Conservation (phyloP, 2,329 filamentous ascomycete species). For the Neofusicoccum laricinum region DNA sequence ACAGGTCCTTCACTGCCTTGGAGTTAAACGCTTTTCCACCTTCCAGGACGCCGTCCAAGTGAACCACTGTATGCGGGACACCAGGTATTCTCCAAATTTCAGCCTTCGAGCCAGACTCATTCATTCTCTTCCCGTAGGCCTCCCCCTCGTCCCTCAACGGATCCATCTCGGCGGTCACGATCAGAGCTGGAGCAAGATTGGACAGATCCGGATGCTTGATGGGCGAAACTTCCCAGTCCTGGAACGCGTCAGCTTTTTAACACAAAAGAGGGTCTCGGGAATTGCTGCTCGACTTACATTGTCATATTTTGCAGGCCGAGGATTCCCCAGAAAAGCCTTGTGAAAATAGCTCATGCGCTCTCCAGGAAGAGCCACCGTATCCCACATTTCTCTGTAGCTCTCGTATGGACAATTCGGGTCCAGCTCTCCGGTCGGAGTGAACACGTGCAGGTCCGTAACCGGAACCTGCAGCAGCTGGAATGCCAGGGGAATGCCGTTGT, state of each 20-base stretch:
- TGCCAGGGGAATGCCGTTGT: constrained; percentile 34
- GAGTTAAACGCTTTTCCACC: constrained; percentile 3
- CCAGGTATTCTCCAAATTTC: constrained; percentile 31
- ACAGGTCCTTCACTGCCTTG: not conserved
- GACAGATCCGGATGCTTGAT: constrained; percentile 37
- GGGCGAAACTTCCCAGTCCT: constrained; percentile 44
- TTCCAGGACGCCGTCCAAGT: constrained; percentile 7
- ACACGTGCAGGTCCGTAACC: constrained; percentile 36
- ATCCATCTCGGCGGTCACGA: constrained; percentile 42
- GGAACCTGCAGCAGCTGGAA: constrained; percentile 39
- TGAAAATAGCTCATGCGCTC: constrained; percentile 42
- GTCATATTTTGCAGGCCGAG: constrained; percentile 32
- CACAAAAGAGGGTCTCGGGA: not conserved
- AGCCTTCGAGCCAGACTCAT: constrained; percentile 33
- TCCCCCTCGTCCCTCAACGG: constrained; percentile 42
- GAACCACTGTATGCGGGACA: constrained; percentile 30
- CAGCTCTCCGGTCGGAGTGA: constrained; percentile 35
- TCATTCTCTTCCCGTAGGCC: constrained; percentile 37
- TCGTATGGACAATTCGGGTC: constrained; percentile 37
- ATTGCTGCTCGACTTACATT: constrained; percentile 27
- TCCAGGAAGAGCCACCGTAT: constrained; percentile 32
- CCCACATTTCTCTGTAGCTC: constrained; percentile 24
- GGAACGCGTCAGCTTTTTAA: not conserved
- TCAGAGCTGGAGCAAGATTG: constrained; percentile 37
- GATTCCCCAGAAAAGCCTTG: constrained; percentile 36